phyloP scores from a whole-genome alignment of 768 basidiomycete species.

The Ephemerocybe angulata region DNA sequence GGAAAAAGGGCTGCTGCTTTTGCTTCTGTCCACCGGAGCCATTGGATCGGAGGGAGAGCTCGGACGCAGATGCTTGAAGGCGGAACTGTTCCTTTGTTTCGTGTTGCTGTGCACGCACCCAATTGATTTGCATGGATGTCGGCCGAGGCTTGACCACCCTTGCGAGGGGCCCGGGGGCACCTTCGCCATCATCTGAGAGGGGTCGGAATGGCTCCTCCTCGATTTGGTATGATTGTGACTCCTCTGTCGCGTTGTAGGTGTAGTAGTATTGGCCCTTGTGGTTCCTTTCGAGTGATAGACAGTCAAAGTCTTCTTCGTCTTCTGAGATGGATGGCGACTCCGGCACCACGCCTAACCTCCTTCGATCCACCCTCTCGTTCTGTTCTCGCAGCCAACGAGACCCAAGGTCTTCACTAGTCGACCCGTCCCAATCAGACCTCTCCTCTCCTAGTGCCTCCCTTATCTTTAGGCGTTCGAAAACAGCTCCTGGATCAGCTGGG shows the following conservation, averaged over 20 bases:
- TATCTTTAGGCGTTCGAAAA: slow-evolving; percentile 56
- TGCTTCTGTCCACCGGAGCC: slow-evolving; percentile 12
- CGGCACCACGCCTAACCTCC: slow-evolving; percentile 55
- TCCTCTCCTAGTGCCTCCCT: slow-evolving; percentile 43
- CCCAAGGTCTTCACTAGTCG: slow-evolving; percentile 62
- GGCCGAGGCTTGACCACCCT: slow-evolving; percentile 41
- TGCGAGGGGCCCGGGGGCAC: slow-evolving; percentile 17
- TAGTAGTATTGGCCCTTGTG: slow-evolving; percentile 74
- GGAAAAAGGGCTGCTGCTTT: slow-evolving; percentile 8
- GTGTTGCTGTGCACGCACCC: slow-evolving; percentile 59
- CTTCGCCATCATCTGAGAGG: slow-evolving; percentile 21
- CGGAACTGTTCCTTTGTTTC: slow-evolving; percentile 23
- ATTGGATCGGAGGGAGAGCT: slow-evolving; percentile 28
- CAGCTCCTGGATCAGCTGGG: slow-evolving; percentile 40
- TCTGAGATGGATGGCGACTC: slow-evolving; percentile 55
- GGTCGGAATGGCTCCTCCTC: slow-evolving; percentile 44
- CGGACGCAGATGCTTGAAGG: slow-evolving; percentile 20
- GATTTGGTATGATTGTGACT: slow-evolving; percentile 47
- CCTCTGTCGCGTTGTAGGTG: slow-evolving; percentile 54
- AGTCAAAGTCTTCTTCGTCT: slow-evolving; percentile 44
- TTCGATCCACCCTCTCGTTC: slow-evolving; percentile 59
- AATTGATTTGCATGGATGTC: slow-evolving; percentile 62
- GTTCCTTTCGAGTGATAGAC: slow-evolving; percentile 65
- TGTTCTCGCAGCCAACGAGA: slow-evolving; percentile 84
- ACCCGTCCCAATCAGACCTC: slow-evolving; percentile 38